A percentile compares a stretch with the other conserved stretches of the same genome.
These are phyloP conservation scores for Nemania abortiva DNA, from an alignment of 2,329 filamentous ascomycete genomes.

Conservation along the genomic window DNA sequence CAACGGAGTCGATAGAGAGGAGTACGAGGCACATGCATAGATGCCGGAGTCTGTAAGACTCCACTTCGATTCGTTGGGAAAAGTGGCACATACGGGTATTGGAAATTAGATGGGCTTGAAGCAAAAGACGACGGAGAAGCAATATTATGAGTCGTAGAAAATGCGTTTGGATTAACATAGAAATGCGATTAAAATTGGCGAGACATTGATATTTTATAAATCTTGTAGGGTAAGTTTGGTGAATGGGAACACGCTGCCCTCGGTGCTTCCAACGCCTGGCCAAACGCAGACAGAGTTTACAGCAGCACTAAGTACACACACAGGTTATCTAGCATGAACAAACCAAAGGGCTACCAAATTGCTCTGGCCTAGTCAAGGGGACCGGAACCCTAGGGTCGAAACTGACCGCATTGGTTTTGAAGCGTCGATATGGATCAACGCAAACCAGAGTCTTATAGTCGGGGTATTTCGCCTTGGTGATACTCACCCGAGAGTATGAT, in stretches of 20 bases:
- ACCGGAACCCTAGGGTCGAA: neutral
- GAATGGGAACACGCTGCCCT: neutral
- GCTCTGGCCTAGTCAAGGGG: neutral
- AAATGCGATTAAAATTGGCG: conserved; percentile 20
- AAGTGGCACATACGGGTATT: neutral
- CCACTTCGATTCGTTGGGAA: neutral
- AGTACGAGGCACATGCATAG: conserved; percentile 50
- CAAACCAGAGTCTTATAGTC: too few species aligned
- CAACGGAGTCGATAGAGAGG: conserved; percentile 48
- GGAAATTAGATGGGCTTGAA: neutral
- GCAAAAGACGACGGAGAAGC: neutral
- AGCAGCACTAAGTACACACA: neutral
- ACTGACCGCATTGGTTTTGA: neutral
- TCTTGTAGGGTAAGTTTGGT: neutral
- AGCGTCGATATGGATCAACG: too few species aligned
- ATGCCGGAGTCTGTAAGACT: neutral
- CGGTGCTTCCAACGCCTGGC: too few species aligned
- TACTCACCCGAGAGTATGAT: neutral
- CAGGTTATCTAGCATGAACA: neutral
- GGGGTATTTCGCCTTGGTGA: neutral
- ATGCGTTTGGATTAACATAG: conserved; percentile 15
- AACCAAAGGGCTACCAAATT: neutral
- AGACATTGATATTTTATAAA: neutral
- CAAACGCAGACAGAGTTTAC: too few species aligned
- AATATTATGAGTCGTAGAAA: neutral